Evolutionary conservation across 2,329 filamentous ascomycete genomes (phyloP).

Genomic region (Xylaria multiplex): DNA sequence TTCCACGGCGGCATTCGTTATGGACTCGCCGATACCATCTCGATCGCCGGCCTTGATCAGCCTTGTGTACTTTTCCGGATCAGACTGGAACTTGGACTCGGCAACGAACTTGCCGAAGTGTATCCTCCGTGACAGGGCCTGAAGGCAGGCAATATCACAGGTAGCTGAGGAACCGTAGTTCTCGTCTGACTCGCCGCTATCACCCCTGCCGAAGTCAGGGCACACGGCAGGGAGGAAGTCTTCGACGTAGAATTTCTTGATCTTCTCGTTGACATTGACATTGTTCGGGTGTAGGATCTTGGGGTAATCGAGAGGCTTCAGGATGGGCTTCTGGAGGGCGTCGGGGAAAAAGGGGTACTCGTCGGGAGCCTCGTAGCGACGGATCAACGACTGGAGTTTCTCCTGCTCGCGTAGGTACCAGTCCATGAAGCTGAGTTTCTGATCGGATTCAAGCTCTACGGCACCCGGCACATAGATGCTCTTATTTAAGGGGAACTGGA

Average conservation of each 20-base stretch:
- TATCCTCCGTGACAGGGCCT: constrained; percentile 88
- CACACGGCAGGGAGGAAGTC: constrained; percentile 87
- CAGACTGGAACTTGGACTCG: constrained; percentile 90
- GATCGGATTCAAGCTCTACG: constrained; percentile 72
- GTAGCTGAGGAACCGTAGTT: constrained; percentile 96
- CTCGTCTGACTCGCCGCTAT: constrained; percentile 86
- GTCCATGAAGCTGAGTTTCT: constrained; percentile 81
- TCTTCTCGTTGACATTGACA: constrained; percentile 88
- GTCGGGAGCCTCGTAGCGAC: constrained; percentile 94
- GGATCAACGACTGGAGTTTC: constrained; percentile 88
- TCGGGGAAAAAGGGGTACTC: constrained; percentile 97
- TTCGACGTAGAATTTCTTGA: constrained; percentile 86
- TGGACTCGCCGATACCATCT: constrained; percentile 84
- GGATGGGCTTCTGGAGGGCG: constrained; percentile 79
- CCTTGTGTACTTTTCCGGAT: constrained; percentile 80
- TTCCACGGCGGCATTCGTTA: constrained; percentile 90
- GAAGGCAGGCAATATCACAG: constrained; percentile 88
- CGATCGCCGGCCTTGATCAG: constrained; percentile 85
- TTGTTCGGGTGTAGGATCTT: constrained; percentile 86
- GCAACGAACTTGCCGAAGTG: constrained; percentile 99
- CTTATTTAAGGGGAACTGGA: constrained; percentile 93
- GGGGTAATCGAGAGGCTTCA: constrained; percentile 90
- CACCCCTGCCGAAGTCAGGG: constrained; percentile 76
- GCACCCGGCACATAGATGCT: constrained; percentile 86
- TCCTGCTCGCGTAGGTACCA: constrained; percentile 94